Evolutionary conservation across 768 basidiomycete species (phyloP).

Genomic region (Glaciozyma martinii): DNA sequence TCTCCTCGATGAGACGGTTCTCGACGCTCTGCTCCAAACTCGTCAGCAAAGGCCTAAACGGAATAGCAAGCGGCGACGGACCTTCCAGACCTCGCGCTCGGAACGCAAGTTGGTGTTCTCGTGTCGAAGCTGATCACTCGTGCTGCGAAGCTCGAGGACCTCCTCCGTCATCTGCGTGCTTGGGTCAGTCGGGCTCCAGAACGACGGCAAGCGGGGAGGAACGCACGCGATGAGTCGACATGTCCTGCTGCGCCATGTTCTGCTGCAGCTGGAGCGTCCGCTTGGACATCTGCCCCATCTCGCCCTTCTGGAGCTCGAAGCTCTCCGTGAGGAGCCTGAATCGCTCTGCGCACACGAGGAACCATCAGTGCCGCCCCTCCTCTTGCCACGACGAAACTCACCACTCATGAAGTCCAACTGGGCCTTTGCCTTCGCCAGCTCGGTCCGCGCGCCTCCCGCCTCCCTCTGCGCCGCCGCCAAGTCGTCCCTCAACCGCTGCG

Average conservation of each 20-base stretch:
- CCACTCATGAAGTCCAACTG: constrained; percentile 70
- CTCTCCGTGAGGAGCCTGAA: constrained; percentile 52
- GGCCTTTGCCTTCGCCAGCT: constrained; percentile 73
- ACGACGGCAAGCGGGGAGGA: constrained; percentile 39
- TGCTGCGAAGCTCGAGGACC: constrained; percentile 25
- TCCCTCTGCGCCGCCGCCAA: constrained; percentile 58
- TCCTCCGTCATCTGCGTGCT: constrained; percentile 30
- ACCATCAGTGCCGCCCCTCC: not conserved
- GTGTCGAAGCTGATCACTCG: constrained; percentile 50
- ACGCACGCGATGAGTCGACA: constrained; percentile 59
- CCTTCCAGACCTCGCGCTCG: constrained; percentile 92
- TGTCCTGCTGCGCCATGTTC: constrained; percentile 63
- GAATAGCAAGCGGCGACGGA: constrained; percentile 34
- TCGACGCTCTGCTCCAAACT: constrained; percentile 55
- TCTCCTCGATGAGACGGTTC: constrained; percentile 71
- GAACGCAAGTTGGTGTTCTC: constrained; percentile 81
- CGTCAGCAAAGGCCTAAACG: not conserved
- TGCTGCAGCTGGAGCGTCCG: constrained; percentile 66
- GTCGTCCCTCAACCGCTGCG: constrained; percentile 63
- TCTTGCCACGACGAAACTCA: constrained; percentile 37
- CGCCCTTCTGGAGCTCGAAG: constrained; percentile 52
- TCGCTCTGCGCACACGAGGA: constrained; percentile 34
- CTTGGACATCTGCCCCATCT: constrained; percentile 57
- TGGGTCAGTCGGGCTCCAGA: not conserved
- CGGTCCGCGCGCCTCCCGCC: constrained; percentile 54